Conservation (phyloP, 2,329 filamentous ascomycete genomes). For the Aaosphaeria arxii region DNA sequence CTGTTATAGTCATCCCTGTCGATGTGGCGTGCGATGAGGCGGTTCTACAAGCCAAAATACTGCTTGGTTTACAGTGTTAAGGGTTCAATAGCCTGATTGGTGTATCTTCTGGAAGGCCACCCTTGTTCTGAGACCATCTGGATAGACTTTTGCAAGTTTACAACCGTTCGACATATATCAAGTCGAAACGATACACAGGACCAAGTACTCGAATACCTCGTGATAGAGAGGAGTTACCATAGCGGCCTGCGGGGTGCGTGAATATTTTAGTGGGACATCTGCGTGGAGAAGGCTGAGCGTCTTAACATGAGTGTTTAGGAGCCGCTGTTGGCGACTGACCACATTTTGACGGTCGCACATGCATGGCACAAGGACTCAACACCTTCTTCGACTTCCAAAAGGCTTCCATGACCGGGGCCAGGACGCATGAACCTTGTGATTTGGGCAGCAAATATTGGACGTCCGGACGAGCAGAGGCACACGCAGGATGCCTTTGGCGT, state of each 20-base stretch:
- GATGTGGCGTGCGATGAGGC: slow-evolving; percentile 12
- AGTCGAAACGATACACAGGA: too few relatives aligned
- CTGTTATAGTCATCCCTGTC: slow-evolving; percentile 4
- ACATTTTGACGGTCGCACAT: background rate
- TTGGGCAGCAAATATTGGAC: slow-evolving; percentile 24
- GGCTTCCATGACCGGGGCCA: slow-evolving; percentile 16
- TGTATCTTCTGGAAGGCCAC: slow-evolving; percentile 6
- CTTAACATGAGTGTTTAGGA: background rate
- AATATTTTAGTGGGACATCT: too few relatives aligned
- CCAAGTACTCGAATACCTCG: too few relatives aligned
- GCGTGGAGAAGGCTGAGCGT: too few relatives aligned
- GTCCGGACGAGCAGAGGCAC: slow-evolving; percentile 17
- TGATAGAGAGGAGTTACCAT: background rate
- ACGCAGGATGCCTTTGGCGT: slow-evolving; percentile 17
- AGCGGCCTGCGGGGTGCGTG: background rate
- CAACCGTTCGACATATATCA: too few relatives aligned
- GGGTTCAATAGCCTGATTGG: slow-evolving; percentile 2
- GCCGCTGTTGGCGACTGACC: background rate
- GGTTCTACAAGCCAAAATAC: slow-evolving; percentile 10
- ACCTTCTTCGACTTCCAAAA: slow-evolving; percentile 14
- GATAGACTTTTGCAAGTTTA: background rate
- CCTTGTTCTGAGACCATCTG: background rate
- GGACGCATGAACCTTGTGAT: slow-evolving; percentile 9
- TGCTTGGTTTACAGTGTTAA: slow-evolving; percentile 10
- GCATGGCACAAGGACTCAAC: slow-evolving; percentile 15